Evolutionary conservation across 2,329 filamentous ascomycete species (phyloP).

Genomic region (Ramularia endophylla): DNA sequence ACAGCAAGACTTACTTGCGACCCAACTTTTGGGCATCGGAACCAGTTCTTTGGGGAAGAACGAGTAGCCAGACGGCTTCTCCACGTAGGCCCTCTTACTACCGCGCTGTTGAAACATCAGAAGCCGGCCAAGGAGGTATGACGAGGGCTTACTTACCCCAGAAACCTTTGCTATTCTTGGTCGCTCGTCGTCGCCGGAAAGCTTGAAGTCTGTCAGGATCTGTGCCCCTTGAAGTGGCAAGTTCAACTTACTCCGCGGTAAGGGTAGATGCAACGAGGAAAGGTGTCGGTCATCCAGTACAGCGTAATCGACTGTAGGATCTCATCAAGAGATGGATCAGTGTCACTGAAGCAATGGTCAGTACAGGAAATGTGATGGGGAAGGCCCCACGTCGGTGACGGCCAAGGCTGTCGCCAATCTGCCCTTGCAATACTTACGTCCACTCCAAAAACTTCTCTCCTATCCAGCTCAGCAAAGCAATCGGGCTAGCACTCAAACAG

Average conservation of each 20-base stretch:
- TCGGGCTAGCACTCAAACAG: slow-evolving; percentile 47
- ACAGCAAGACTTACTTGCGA: no score
- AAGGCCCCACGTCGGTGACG: no score
- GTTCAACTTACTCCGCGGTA: slow-evolving; percentile 36
- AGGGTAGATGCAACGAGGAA: slow-evolving; percentile 44
- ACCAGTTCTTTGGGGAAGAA: slow-evolving; percentile 40
- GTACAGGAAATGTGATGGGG: no score
- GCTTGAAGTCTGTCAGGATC: neutral
- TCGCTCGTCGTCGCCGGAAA: slow-evolving; percentile 12
- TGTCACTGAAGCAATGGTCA: slow-evolving; percentile 27
- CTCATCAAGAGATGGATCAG: slow-evolving; percentile 33
- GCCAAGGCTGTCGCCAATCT: no score
- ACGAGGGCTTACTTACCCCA: slow-evolving; percentile 1
- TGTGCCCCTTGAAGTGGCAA: no score
- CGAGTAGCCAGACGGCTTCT: slow-evolving; percentile 40
- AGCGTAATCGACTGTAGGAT: slow-evolving; percentile 46
- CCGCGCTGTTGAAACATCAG: slow-evolving; percentile 4
- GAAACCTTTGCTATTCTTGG: slow-evolving; percentile 13
- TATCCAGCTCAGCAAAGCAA: slow-evolving; percentile 54
- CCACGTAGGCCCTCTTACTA: slow-evolving; percentile 23
- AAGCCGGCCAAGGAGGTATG: neutral
- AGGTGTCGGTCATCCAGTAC: slow-evolving; percentile 51
- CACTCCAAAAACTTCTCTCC: slow-evolving; percentile 52
- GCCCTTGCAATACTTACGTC: slow-evolving; percentile 22
- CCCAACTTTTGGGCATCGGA: slow-evolving; percentile 33